Base-by-base conservation (phyloP, 345 rosid species). In the Corchorus capsularis region DNA sequence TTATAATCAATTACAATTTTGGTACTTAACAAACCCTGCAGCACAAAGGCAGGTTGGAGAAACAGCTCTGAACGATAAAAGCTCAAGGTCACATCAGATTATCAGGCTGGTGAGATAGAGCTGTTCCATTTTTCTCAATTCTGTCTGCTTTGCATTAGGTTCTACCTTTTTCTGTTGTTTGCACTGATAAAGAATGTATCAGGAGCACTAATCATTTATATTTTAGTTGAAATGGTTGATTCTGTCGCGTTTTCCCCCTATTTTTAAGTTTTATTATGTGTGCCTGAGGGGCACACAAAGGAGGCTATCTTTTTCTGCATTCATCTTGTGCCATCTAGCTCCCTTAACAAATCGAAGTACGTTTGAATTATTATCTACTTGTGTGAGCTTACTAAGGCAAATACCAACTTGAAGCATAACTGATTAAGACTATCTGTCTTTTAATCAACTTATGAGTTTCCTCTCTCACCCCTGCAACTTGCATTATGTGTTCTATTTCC, bases 41-140 rank as follows among this genome's bases (percentile, higher is more conserved):
- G 99, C 93, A 63, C 97, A 95, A 83, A 86, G 99, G 85, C 97
- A 95, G 83, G 95, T 95, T 41, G 98, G 99, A 71, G 98, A 95
- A 87, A 95, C 99, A 64, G 82, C 93, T 79, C 75, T 95, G 63
- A 95, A 95, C 74, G 98, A 95, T 78, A 89, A 92, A 79, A 95
- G 98, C 86, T 95, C 99, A 73, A 88, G 98, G 83, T 95, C 99
- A 49, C 99, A 95, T 88, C 99, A 93, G 86, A 95, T 95, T 76
- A 92, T 93, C 78, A 85, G 97, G 87, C 89, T 95, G 91, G 99
- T 95, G 85, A 86, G 88, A 62, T 55, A 62, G 22, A 39, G 61
- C 46, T 32, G 61, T 69, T 4, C 39, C 32, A 4, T 56, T 35
- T 45, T 65, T 56, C 8, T 50, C n/a, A 55, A 39, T 65, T 49